phyloP scores from a whole-genome alignment of 2,329 filamentous ascomycete genomes.

The Hortaea werneckii region DNA sequence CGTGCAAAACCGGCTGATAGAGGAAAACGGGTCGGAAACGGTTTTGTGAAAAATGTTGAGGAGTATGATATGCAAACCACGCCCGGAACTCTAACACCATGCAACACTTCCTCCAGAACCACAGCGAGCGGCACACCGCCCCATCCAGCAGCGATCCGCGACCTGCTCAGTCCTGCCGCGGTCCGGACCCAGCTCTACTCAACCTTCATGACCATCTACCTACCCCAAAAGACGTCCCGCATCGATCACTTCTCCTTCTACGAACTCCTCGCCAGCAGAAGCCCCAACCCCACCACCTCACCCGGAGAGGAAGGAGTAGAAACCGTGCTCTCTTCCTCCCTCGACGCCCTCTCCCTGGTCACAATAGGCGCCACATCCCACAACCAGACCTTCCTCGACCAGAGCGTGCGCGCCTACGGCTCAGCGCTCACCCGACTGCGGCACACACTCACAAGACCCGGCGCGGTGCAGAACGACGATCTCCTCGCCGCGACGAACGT shows the following conservation, averaged over 20 bases:
- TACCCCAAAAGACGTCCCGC: constrained; percentile 11
- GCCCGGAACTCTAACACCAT: too few species aligned
- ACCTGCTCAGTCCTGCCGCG: constrained; percentile 6
- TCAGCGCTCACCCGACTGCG: constrained; percentile 14
- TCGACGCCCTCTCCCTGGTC: constrained; percentile 21
- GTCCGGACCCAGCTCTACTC: constrained; percentile 16
- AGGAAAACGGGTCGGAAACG: too few species aligned
- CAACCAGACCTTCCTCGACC: constrained; percentile 15
- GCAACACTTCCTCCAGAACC: too few species aligned
- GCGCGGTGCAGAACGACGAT: constrained; percentile 15
- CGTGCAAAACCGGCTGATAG: too few species aligned
- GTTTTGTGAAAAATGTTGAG: not conserved
- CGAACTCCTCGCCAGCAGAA: constrained; percentile 9
- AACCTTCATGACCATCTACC: constrained; percentile 20
- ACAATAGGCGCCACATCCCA: constrained; percentile 18
- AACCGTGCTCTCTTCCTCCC: constrained; percentile 14
- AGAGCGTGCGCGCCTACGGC: constrained; percentile 17
- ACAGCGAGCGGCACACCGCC: too few species aligned
- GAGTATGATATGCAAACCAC: too few species aligned
- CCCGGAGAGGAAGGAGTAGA: not conserved
- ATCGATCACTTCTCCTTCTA: constrained; percentile 15
- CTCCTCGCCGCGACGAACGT: constrained; percentile 20
- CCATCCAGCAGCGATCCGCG: too few species aligned
- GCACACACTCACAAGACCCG: constrained; percentile 8
- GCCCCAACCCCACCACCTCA: constrained; percentile 5